Evolutionary conservation across 2,329 filamentous ascomycete species (phyloP), one percentile per base, ranked within the genome.

Genomic region (Sporothrix luriei): DNA sequence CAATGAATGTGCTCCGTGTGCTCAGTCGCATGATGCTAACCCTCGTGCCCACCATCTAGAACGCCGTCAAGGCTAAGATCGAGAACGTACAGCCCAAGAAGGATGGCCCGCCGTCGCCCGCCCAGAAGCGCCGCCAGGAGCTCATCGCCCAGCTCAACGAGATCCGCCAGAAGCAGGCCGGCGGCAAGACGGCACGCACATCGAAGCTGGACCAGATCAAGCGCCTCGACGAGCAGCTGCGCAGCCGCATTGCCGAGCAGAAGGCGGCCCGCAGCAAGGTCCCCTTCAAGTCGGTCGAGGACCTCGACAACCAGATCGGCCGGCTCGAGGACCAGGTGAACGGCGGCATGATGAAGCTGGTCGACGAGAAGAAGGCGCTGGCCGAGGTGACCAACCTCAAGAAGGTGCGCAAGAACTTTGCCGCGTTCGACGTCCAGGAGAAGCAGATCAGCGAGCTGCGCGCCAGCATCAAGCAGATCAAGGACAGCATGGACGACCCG

Each of bases 301-400:
- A 98, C 73, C 83, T 99, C 74, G 93, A 98, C 79, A 85, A 85
- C 73, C 88, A 95, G 80, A 95, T 98, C 75, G 86, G 87, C 71
- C 84, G 85, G 67, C 88, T 97, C 68, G 92, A 97, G 74, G 90
- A 90, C 80, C 87, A 94, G 79, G 93, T 98, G 75, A 92, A 97
- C 79, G 87, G 89, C 48, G 94, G 94, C 73, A 91, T 87, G 79
- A 94, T 99, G 91, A 97, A 94, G 83, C 84, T 99, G 66, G 95
- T 98, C 13, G 95, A 99, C 76, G 95, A 98, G 87, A 96, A 93
- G 85, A 98, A 97, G 87, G 90, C 92, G 10, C 85, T 98, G 24
- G 83, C 87, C 66, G 93, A 97, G 76, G 90, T 97, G 75, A 91
- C 91, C 64, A 90, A 83, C 78, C 83, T 98, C 74, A 90, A 91